These are phyloP conservation scores for Cicer bijugum DNA, from an alignment of 306 rosid genomes.

Conservation along the genomic window DNA sequence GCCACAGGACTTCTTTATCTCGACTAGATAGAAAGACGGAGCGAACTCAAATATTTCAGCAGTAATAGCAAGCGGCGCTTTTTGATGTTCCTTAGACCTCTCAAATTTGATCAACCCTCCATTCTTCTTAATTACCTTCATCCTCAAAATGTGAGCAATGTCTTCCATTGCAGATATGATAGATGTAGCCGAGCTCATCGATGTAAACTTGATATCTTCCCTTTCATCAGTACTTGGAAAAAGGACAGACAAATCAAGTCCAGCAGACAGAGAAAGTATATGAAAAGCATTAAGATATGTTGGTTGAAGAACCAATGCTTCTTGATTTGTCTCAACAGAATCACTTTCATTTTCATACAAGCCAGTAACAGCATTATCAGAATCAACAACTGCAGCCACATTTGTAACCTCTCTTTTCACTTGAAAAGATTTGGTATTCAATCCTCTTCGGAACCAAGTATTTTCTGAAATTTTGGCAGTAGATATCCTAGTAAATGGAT, in stretches of 20 bases:
- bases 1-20: conserved; percentile 50
- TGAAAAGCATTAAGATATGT: conserved; percentile 53
- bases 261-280: conserved; percentile 55
- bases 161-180: conserved; percentile 46
- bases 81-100: conserved; percentile 37
- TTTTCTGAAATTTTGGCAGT: conserved; percentile 36
- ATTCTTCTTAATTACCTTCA: conserved; percentile 47
- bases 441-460: conserved; percentile 51
- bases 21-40: conserved; percentile 53
- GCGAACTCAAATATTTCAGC: conserved; percentile 52
- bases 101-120: conserved; percentile 50
- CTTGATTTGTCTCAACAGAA: conserved; percentile 45
- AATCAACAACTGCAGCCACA: conserved; percentile 27
- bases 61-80: conserved; percentile 43
- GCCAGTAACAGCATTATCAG: conserved; percentile 34
- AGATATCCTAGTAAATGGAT: conserved; percentile 50
- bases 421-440: conserved; percentile 29
- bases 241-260: conserved; percentile 53
- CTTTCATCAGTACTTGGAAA: conserved; percentile 33
- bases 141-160: conserved; percentile 36
- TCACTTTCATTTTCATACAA: conserved; percentile 34
- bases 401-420: conserved; percentile 27
- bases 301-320: conserved; percentile 27
- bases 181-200: conserved; percentile 46
- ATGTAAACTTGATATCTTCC: conserved; percentile 48